Percentiles rank a stretch among this genome's conserved stretches.
phyloP scores from a whole-genome alignment of 2,329 filamentous ascomycete species.

The Elsinoe australis region DNA sequence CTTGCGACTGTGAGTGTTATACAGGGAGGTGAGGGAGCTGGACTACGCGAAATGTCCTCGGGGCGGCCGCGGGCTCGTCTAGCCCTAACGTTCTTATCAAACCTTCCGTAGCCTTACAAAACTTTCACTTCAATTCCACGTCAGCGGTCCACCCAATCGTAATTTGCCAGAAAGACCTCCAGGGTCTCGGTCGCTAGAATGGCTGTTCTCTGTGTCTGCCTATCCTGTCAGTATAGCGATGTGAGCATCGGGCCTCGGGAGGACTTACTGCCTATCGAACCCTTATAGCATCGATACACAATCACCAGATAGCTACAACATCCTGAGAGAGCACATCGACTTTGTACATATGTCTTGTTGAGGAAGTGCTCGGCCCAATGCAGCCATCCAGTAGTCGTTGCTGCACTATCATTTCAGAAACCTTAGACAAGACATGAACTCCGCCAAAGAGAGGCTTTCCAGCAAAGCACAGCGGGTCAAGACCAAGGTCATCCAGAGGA shows the following conservation, averaged over 20 bases:
- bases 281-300: too few relatives aligned
- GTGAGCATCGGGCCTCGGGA: too few relatives aligned
- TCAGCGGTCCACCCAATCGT: background rate
- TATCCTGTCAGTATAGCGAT: too few relatives aligned
- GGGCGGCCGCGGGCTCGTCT: too few relatives aligned
- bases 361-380: background rate
- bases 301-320: too few relatives aligned
- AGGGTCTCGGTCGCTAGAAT: background rate
- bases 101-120: background rate
- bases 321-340: too few relatives aligned
- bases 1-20: too few relatives aligned
- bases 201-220: background rate
- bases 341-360: background rate
- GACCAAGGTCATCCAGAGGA: constrained; percentile 3
- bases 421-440: too few relatives aligned
- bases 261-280: too few relatives aligned
- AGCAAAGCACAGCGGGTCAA: background rate
- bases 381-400: background rate
- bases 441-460: background rate
- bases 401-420: too few relatives aligned
- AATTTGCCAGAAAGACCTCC: background rate
- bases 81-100: too few relatives aligned
- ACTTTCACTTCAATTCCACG: constrained; percentile 1
- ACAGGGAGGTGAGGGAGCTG: too few relatives aligned
- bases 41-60: background rate